Evolutionary conservation across 176 grass and related monocot species (phyloP).

Genomic region (Oryza punctata): DNA sequence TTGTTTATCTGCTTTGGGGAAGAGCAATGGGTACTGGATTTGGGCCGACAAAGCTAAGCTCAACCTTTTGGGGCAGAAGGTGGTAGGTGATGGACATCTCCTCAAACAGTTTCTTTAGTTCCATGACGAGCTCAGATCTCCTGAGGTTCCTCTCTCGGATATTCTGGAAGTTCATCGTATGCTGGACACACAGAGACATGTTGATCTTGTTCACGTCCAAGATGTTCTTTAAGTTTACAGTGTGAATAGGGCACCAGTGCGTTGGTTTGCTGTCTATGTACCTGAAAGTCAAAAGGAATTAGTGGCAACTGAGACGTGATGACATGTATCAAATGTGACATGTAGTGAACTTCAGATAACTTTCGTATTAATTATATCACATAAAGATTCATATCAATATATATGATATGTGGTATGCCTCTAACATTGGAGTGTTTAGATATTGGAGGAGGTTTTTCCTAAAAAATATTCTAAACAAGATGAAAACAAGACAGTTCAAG

Average conservation of each 20-base stretch:
- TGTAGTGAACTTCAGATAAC: background rate
- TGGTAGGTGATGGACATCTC: constrained; percentile 69
- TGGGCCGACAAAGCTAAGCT: constrained; percentile 58
- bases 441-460: background rate
- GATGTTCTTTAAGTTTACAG: constrained; percentile 77
- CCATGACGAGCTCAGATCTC: constrained; percentile 81
- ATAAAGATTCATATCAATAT: background rate
- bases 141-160: constrained; percentile 76
- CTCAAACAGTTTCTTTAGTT: constrained; percentile 88
- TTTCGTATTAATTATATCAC: background rate
- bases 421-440: background rate
- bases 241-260: constrained; percentile 76
- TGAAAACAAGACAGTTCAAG: background rate
- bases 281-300: constrained; percentile 42
- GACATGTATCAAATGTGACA: background rate
- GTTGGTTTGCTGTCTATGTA: constrained; percentile 92
- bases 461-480: background rate
- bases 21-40: constrained; percentile 49
- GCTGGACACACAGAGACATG: constrained; percentile 64
- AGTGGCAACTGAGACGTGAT: background rate
- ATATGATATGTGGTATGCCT: background rate
- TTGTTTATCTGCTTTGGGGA: constrained; percentile 40
- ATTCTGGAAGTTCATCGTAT: constrained; percentile 98
- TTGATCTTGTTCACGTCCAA: constrained; percentile 88
- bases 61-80: constrained; percentile 73